Evolutionary conservation across 192 early-diverging fungal species (phyloP).

Genomic region (Coemansia sp.): DNA sequence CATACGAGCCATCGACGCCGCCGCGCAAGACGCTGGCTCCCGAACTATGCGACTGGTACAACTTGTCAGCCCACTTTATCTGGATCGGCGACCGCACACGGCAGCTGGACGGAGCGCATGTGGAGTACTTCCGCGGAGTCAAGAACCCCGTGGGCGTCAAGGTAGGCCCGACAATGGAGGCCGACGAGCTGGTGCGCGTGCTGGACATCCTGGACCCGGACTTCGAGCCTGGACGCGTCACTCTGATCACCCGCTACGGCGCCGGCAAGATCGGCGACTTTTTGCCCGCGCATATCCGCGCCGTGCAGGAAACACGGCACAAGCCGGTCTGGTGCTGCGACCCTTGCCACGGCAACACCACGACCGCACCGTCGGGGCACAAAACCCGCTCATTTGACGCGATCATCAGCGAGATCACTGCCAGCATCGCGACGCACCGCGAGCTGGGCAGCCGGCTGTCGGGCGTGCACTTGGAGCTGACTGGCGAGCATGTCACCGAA

Average conservation of each 20-base stretch:
- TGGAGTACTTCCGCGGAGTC: slow-evolving; percentile 98
- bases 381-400: slow-evolving; percentile 91
- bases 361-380: slow-evolving; percentile 71
- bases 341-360: slow-evolving; percentile 99
- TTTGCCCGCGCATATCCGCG: slow-evolving; percentile 84
- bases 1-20: slow-evolving; percentile 48
- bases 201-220: slow-evolving; percentile 86
- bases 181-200: slow-evolving; percentile 78
- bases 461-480: slow-evolving; percentile 97
- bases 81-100: slow-evolving; percentile 99
- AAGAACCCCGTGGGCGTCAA: slow-evolving; percentile 97
- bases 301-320: slow-evolving; percentile 83
- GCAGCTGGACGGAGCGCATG: slow-evolving; percentile 90
- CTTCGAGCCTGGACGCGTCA: slow-evolving; percentile 86
- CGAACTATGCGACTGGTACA: slow-evolving; percentile 72
- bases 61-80: slow-evolving; percentile 92
- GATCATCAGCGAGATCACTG: slow-evolving; percentile 83
- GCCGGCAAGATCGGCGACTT: slow-evolving; percentile 75
- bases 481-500: slow-evolving; percentile 95
- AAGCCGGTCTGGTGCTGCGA: slow-evolving; percentile 94
- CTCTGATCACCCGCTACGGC: slow-evolving; percentile 94
- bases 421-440: slow-evolving; percentile 81
- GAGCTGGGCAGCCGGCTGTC: slow-evolving; percentile 68
- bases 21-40: slow-evolving; percentile 32
- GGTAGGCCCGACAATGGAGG: slow-evolving; percentile 86